Evolutionary conservation across 192 early-diverging fungal genomes (phyloP), one percentile per base, ranked within the genome.

Genomic region (Coemansia sp.): DNA sequence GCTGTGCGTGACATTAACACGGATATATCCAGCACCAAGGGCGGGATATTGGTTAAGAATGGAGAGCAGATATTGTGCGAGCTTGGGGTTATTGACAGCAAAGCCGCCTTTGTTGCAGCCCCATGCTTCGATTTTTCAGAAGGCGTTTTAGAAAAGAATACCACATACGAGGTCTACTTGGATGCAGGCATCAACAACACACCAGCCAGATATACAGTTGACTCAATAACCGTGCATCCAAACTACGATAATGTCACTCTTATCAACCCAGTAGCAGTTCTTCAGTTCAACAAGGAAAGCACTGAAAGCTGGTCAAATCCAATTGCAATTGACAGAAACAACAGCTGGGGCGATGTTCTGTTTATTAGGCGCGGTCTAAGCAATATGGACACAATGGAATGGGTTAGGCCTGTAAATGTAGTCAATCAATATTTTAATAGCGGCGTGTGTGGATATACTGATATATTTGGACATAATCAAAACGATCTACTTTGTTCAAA

Each of bases 21-120:
- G 1, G n/a, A 47, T 47, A 47, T 47, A n/a, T 47, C 46, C 1
- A 47, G n/a, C n/a, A 47, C 46, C n/a, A 47, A 47, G n/a, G 46
- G 46, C 46, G 46, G 46, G 12, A 1, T 47, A 11, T n/a, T 47
- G 11, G n/a, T 47, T 6, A 47, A 47, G n/a, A 52, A 64, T 32
- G 63, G 63, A 11, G 52, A 64, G n/a, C 63, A 47, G 0, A 64
- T 39, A 15, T 64, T 48, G 10, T 64, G 63, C 22, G 63, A 64
- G 63, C 47, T 64, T 15, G 48, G 47, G 32, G 62, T 64, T 12
- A 52, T 64, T 18, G 63, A 64, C 26, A 52, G 48, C 45, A 46
- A 10, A 7, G 42, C 19, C 0, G 48, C 47, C 11, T 47, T 47
- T 47, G 46, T 47, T 15, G 46, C 46, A 15, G 46, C 46, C n/a